Percentiles rank a stretch among this genome's conserved stretches.
Evolutionary conservation across 1,139 yeast genomes (phyloP).

Genomic region (Sugiyamaella novakii): DNA sequence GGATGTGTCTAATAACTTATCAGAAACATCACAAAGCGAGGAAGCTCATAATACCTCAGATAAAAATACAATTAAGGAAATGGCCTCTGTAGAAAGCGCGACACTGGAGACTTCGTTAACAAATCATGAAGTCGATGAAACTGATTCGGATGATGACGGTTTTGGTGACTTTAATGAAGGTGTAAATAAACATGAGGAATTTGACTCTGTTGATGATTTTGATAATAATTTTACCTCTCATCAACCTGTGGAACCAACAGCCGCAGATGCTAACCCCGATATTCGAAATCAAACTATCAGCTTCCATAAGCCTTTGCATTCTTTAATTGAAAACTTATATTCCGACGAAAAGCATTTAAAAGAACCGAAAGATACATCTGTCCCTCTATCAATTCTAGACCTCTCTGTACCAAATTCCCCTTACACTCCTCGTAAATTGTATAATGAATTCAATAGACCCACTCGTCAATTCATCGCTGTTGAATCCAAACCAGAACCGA

Average conservation of each 20-base stretch:
- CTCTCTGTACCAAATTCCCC: constrained; percentile 2
- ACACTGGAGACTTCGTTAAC: too few relatives aligned
- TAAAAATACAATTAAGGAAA: neutral
- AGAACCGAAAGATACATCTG: neutral
- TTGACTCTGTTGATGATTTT: too few relatives aligned
- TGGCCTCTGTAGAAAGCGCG: too few relatives aligned
- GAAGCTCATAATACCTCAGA: neutral
- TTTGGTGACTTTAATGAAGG: constrained; percentile 28
- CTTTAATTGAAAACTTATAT: neutral
- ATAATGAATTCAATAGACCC: constrained; percentile 35
- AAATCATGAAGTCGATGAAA: constrained; percentile 1
- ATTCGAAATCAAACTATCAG: neutral
- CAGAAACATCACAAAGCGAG: too few relatives aligned
- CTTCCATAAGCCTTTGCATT: constrained; percentile 2
- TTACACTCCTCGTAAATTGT: constrained; percentile 32
- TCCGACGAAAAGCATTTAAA: neutral
- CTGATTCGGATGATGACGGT: constrained; percentile 22
- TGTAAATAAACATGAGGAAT: too few relatives aligned
- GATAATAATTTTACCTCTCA: too few relatives aligned
- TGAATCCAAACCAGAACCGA: constrained; percentile 32
- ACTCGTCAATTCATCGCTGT: constrained; percentile 35
- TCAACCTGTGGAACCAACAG: neutral
- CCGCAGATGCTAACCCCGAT: neutral
- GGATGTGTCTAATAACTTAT: too few relatives aligned
- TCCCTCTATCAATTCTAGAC: constrained; percentile 21